Percentiles rank a stretch among this genome's conserved stretches.
Conservation (phyloP, 495 filamentous ascomycete genomes). For the Ramalina intermedia region DNA sequence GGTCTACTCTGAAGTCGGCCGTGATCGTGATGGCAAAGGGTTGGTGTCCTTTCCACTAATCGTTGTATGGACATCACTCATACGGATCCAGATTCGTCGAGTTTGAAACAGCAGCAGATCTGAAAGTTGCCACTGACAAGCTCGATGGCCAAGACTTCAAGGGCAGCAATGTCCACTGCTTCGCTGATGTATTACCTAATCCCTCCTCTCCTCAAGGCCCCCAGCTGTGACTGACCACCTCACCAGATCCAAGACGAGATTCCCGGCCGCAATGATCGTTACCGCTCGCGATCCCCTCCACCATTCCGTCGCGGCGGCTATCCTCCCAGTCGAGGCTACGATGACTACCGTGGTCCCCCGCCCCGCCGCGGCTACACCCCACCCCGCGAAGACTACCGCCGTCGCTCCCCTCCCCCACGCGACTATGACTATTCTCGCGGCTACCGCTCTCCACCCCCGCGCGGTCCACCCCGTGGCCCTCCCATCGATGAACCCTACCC, state of each 20-base stretch:
- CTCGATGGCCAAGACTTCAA: constrained; percentile 88
- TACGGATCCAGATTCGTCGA: constrained; percentile 68
- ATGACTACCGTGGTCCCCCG: constrained; percentile 60
- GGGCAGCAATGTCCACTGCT: constrained; percentile 64
- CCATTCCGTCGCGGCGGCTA: constrained; percentile 49
- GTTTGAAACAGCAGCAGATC: constrained; percentile 81
- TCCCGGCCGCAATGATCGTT: constrained; percentile 37
- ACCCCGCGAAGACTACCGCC: constrained; percentile 61
- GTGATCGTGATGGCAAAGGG: constrained; percentile 88
- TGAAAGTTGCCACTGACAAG: constrained; percentile 82
- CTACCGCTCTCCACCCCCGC: constrained; percentile 50
- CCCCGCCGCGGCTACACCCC: constrained; percentile 67
- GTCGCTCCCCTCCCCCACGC: constrained; percentile 61
- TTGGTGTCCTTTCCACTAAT: constrained; percentile 32
- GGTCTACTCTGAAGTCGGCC: constrained; percentile 91
- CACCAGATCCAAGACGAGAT: constrained; percentile 53
- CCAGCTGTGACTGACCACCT: constrained; percentile 30
- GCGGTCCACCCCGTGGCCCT: constrained; percentile 39
- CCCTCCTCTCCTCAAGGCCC: constrained; percentile 1
- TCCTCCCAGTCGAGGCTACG: constrained; percentile 44
- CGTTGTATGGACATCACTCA: background rate
- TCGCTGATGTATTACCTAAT: constrained; percentile 57
- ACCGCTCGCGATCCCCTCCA: constrained; percentile 64
- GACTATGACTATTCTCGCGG: constrained; percentile 80
- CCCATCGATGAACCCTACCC: constrained; percentile 59